Evolutionary conservation across 371 early-diverging fungal species (phyloP).

Genomic region (Zychaea mexicana): DNA sequence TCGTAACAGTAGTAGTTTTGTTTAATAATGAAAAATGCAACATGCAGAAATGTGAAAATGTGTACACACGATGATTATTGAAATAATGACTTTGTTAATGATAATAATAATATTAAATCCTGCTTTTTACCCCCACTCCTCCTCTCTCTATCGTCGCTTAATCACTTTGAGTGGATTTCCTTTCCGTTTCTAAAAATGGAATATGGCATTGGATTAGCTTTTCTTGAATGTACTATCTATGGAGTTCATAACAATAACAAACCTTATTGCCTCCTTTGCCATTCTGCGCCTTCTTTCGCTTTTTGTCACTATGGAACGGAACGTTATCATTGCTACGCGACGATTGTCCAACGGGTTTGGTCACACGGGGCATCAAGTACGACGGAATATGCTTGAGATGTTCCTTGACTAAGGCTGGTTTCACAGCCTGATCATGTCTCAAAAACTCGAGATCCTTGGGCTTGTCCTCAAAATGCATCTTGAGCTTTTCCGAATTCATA

Average conservation of each 20-base stretch:
- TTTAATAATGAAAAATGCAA: too few species aligned
- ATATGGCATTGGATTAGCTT: background rate
- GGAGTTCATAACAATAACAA: background rate
- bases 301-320: conserved; percentile 33
- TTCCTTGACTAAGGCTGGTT: conserved; percentile 76
- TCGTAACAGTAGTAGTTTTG: too few species aligned
- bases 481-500: conserved; percentile 91
- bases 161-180: conserved; percentile 57
- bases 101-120: conserved; percentile 1
- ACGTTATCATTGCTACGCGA: conserved; percentile 21
- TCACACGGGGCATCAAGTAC: conserved; percentile 82
- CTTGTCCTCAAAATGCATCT: conserved; percentile 96
- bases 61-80: too few species aligned
- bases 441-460: conserved; percentile 91
- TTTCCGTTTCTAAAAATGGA: conserved; percentile 50
- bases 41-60: background rate
- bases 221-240: background rate
- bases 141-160: conserved; percentile 23
- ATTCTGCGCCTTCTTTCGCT: conserved; percentile 23
- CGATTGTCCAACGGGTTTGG: conserved; percentile 34
- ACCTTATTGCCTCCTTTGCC: conserved; percentile 12
- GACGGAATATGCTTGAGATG: conserved; percentile 94
- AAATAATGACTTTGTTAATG: too few species aligned
- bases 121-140: background rate
- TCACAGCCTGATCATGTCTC: conserved; percentile 89